Percentiles rank a stretch among this genome's conserved stretches.
These are phyloP conservation scores for Trichocomaceae sp. DNA, from an alignment of 2,329 filamentous ascomycete species.

Conservation along the genomic window DNA sequence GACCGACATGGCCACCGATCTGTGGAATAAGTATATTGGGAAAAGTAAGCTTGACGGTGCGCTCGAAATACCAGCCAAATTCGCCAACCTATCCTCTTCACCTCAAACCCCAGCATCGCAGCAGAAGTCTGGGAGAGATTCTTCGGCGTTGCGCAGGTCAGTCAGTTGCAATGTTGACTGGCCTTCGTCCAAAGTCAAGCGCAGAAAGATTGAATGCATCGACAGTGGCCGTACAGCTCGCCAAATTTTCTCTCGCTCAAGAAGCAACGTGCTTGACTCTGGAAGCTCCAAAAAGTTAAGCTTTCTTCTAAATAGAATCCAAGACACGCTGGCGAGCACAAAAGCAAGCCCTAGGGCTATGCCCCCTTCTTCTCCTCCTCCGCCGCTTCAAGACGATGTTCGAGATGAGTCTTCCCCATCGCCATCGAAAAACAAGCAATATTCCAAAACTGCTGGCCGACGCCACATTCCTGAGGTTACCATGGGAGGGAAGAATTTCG, in stretches of 20 bases:
- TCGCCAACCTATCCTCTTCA: conserved; percentile 62
- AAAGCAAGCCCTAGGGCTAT: conserved; percentile 24
- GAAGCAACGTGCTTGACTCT: conserved; percentile 34
- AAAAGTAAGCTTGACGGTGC: conserved; percentile 41
- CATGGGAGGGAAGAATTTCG: conserved; percentile 6
- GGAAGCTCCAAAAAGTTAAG: conserved; percentile 43
- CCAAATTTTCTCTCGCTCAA: conserved; percentile 37
- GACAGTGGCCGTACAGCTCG: conserved; percentile 41
- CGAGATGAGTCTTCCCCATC: conserved; percentile 28
- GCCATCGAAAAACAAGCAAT: conserved; percentile 20
- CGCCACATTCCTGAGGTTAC: conserved; percentile 13
- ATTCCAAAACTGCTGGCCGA: background rate
- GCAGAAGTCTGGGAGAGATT: conserved; percentile 35
- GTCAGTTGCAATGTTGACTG: conserved; percentile 65
- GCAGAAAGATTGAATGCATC: conserved; percentile 52
- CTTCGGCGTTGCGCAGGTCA: conserved; percentile 53
- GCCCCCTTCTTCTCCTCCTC: conserved; percentile 41
- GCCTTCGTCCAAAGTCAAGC: conserved; percentile 56
- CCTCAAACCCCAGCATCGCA: conserved; percentile 55
- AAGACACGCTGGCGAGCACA: conserved; percentile 41
- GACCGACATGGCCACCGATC: conserved; percentile 64
- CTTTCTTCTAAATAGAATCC: conserved; percentile 61
- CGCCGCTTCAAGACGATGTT: conserved; percentile 29
- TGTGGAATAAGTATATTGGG: conserved; percentile 70
- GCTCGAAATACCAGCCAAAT: conserved; percentile 48